These are phyloP conservation scores for Chrysochromulina parva DNA, from an alignment of 78 protist species.

Conservation along the genomic window DNA sequence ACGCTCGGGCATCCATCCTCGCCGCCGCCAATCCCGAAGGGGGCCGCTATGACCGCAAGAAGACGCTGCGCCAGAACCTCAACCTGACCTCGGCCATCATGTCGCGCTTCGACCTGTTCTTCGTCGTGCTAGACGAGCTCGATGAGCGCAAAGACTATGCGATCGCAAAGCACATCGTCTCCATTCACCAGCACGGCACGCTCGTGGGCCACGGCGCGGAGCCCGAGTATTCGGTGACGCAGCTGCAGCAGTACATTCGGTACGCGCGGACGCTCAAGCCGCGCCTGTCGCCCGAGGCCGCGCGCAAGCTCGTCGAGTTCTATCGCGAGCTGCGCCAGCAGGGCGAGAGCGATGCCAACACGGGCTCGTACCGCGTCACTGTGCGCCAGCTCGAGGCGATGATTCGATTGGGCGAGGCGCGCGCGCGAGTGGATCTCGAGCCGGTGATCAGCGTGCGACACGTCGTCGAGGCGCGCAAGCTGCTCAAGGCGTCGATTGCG, in stretches of 20 bases:
- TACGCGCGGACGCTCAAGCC: slow-evolving; percentile 86
- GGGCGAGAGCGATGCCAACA: neutral
- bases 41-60: slow-evolving; percentile 68
- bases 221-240: slow-evolving; percentile 62
- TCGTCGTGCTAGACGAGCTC: slow-evolving; percentile 89
- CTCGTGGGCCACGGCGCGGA: neutral
- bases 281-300: slow-evolving; percentile 34
- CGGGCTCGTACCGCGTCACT: slow-evolving; percentile 80
- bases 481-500: slow-evolving; percentile 67
- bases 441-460: slow-evolving; percentile 30
- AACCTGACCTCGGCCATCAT: slow-evolving; percentile 93
- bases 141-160: slow-evolving; percentile 77
- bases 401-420: slow-evolving; percentile 73
- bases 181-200: slow-evolving; percentile 62
- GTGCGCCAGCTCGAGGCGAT: slow-evolving; percentile 98
- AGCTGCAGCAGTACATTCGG: slow-evolving; percentile 71
- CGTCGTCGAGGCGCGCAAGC: slow-evolving; percentile 64
- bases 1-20: slow-evolving; percentile 93
- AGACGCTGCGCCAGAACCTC: slow-evolving; percentile 81
- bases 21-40: slow-evolving; percentile 83
- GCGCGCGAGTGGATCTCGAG: neutral
- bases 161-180: slow-evolving; percentile 94
- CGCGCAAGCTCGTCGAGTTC: slow-evolving; percentile 21
- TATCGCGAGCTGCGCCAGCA: slow-evolving; percentile 70
- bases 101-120: slow-evolving; percentile 99